Evolutionary conservation across 345 rosid species (phyloP).

Genomic region (Linum trigynum): DNA sequence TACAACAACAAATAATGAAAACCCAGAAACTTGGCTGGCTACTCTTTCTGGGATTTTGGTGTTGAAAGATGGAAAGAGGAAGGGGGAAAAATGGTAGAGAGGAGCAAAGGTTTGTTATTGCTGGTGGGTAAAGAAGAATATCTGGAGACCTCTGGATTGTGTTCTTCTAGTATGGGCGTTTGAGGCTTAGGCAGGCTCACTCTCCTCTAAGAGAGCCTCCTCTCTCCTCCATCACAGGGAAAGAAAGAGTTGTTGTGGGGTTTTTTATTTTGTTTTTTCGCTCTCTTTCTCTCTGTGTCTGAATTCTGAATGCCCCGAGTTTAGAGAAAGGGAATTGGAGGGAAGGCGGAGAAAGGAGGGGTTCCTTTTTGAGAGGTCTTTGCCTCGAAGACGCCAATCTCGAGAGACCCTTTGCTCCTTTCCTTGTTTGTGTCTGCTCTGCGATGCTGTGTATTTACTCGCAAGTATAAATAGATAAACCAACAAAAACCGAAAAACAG

Average conservation of each 20-base stretch:
- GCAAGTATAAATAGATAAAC: neutral
- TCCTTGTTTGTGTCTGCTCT: too few species aligned
- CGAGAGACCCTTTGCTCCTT: slow-evolving; percentile 23
- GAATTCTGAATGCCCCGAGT: too few species aligned
- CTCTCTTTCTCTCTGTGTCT: too few species aligned
- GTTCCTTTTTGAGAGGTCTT: slow-evolving; percentile 20
- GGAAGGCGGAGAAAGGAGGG: neutral
- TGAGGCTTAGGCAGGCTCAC: slow-evolving; percentile 41
- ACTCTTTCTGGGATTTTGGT: neutral
- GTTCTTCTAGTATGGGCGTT: slow-evolving; percentile 14
- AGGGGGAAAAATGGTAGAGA: neutral
- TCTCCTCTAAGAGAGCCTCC: slow-evolving; percentile 43
- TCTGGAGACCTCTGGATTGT: slow-evolving; percentile 8
- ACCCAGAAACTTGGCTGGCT: slow-evolving; percentile 6
- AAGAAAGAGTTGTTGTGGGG: neutral
- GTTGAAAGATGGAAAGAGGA: neutral
- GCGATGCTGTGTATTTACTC: neutral
- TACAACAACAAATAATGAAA: neutral
- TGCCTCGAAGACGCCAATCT: slow-evolving; percentile 35
- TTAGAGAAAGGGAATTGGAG: neutral
- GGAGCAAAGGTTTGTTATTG: neutral
- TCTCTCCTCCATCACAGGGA: slow-evolving; percentile 33
- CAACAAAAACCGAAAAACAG: neutral
- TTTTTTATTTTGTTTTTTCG: neutral
- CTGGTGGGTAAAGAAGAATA: too few species aligned